A percentile compares a stretch with the other conserved stretches of the same genome.
phyloP scores from a whole-genome alignment of 2,329 filamentous ascomycete species.

The Trichoderma koningiopsis region DNA sequence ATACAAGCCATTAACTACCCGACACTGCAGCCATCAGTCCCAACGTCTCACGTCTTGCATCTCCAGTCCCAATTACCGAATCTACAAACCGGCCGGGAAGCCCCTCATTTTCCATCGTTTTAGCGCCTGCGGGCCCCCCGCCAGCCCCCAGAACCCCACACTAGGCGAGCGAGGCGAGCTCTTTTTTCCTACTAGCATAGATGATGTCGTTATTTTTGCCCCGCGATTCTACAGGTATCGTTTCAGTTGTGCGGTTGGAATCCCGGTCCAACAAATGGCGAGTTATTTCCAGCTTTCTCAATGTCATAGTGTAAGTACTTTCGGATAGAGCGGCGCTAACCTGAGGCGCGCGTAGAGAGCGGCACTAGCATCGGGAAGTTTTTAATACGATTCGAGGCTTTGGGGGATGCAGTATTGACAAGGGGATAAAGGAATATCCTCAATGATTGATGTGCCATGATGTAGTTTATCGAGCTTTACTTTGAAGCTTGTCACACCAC shows the following conservation, averaged over 20 bases:
- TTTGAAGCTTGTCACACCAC: background rate
- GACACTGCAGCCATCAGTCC: background rate
- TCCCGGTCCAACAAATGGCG: background rate
- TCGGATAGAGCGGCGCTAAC: background rate
- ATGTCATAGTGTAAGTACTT: too few relatives aligned
- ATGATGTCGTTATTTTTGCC: background rate
- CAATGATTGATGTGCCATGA: background rate
- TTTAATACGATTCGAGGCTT: background rate
- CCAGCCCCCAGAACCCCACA: background rate
- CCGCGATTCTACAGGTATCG: background rate
- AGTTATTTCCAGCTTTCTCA: background rate
- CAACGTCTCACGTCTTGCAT: background rate
- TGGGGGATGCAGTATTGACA: background rate
- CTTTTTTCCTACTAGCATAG: background rate
- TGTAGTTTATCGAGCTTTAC: background rate
- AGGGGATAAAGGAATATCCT: slow-evolving; percentile 6
- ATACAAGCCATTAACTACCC: slow-evolving; percentile 14
- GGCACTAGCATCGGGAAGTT: slow-evolving; percentile 14
- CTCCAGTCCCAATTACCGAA: slow-evolving; percentile 17
- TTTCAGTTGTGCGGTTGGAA: background rate
- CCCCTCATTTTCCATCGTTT: slow-evolving; percentile 3
- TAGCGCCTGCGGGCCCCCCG: background rate
- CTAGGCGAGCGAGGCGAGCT: background rate
- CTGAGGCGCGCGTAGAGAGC: background rate
- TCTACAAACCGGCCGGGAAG: slow-evolving; percentile 21